Percentiles rank a stretch among this genome's conserved stretches.
phyloP scores from a whole-genome alignment of 768 basidiomycete genomes.

The Russula sp. region DNA sequence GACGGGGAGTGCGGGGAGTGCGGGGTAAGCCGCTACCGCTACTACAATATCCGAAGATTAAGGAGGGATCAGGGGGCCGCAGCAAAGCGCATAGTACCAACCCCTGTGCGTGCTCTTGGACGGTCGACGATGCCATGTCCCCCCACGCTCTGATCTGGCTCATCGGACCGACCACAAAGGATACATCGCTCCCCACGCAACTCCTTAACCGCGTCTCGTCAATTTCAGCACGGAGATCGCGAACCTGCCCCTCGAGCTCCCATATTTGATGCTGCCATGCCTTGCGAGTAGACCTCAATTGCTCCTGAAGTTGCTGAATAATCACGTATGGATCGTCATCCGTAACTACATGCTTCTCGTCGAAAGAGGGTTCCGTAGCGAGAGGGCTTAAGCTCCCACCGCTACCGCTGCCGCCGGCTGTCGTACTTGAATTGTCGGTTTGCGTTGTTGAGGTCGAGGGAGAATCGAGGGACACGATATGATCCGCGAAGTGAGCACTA shows the following conservation, averaged over 20 bases:
- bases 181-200: constrained; percentile 49
- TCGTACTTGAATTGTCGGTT: constrained; percentile 51
- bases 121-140: constrained; percentile 52
- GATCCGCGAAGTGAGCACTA: constrained; percentile 60
- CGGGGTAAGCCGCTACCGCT: neutral
- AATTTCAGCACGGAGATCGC: constrained; percentile 66
- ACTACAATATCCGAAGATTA: constrained; percentile 10
- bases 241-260: constrained; percentile 73
- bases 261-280: constrained; percentile 71
- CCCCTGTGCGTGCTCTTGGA: constrained; percentile 66
- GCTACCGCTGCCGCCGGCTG: constrained; percentile 30
- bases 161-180: constrained; percentile 54
- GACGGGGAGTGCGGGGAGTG: neutral
- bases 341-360: constrained; percentile 36
- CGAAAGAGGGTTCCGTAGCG: constrained; percentile 33
- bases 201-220: constrained; percentile 50
- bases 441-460: constrained; percentile 41
- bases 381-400: constrained; percentile 37
- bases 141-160: neutral
- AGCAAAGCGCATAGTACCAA: constrained; percentile 54
- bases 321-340: constrained; percentile 46
- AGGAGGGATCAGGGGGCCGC: constrained; percentile 42
- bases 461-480: constrained; percentile 36
- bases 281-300: constrained; percentile 54
- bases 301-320: constrained; percentile 57